Conservation (phyloP, 2,329 filamentous ascomycete species). For the Lasiodiplodia gonubiensis region DNA sequence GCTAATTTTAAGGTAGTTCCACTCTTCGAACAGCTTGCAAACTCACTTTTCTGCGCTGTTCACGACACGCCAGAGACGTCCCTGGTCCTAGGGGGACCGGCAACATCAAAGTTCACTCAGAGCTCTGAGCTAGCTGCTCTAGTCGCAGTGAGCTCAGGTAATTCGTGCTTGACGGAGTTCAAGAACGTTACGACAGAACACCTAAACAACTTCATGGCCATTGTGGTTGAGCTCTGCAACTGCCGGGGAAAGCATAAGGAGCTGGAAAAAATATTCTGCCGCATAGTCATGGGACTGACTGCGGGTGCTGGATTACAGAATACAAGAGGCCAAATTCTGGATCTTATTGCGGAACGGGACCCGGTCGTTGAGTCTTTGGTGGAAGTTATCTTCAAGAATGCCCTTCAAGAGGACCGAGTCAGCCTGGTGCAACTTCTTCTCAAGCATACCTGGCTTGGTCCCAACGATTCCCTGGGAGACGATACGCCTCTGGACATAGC, state of each 20-base stretch:
- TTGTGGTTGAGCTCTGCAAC: too few species aligned
- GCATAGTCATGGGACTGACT: not conserved
- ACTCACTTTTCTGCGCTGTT: too few species aligned
- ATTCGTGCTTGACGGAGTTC: too few species aligned
- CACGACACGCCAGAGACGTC: too few species aligned
- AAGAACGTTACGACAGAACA: too few species aligned
- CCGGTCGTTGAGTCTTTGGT: not conserved
- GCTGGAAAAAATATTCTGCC: too few species aligned
- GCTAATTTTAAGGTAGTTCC: not conserved
- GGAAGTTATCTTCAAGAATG: not conserved
- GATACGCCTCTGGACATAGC: not conserved
- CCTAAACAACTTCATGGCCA: too few species aligned
- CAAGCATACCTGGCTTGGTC: not conserved
- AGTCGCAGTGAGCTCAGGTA: too few species aligned
- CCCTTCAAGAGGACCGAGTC: not conserved
- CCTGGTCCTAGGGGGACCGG: too few species aligned
- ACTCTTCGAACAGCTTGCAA: not conserved
- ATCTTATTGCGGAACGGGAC: not conserved
- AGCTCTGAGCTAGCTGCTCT: too few species aligned
- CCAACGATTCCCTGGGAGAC: not conserved
- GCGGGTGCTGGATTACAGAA: not conserved
- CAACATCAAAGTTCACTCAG: too few species aligned
- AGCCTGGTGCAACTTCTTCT: not conserved
- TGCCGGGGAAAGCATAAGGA: too few species aligned
- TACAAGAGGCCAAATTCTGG: not conserved